Conservation (phyloP, 495 filamentous ascomycete species). For the Thozetella sp. region DNA sequence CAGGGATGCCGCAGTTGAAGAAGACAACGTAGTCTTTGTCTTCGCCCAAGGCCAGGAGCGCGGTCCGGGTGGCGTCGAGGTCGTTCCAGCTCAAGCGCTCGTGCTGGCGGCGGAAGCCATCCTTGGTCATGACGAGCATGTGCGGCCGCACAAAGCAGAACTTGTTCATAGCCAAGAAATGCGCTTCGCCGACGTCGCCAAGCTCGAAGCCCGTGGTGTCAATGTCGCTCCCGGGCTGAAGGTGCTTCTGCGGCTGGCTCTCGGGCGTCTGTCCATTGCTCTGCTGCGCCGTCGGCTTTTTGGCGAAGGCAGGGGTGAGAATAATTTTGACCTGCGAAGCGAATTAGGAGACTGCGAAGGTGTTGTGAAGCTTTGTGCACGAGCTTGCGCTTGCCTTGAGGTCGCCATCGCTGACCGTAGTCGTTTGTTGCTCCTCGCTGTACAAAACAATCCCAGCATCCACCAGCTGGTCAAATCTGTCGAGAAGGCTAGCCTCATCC, state of each 20-base stretch:
- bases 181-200: conserved; percentile 17
- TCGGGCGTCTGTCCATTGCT: background rate
- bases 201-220: conserved; percentile 17
- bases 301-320: background rate
- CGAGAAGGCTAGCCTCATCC: background rate
- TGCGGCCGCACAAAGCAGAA: conserved; percentile 41
- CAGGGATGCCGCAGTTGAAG: conserved; percentile 36
- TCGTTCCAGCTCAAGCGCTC: conserved; percentile 15
- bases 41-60: background rate
- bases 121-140: conserved; percentile 34
- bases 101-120: conserved; percentile 36
- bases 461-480: background rate
- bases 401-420: background rate
- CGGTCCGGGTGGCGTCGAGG: conserved; percentile 7
- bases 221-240: conserved; percentile 26
- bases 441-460: background rate
- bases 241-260: background rate
- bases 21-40: conserved; percentile 20
- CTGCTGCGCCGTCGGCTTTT: background rate
- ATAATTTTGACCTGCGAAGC: background rate
- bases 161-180: conserved; percentile 40
- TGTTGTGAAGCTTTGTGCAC: background rate
- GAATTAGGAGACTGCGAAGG: background rate
- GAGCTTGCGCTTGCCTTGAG: background rate
- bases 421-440: background rate